Conservation (phyloP, 2,329 filamentous ascomycete species). For the Dothideomycetes sp. region DNA sequence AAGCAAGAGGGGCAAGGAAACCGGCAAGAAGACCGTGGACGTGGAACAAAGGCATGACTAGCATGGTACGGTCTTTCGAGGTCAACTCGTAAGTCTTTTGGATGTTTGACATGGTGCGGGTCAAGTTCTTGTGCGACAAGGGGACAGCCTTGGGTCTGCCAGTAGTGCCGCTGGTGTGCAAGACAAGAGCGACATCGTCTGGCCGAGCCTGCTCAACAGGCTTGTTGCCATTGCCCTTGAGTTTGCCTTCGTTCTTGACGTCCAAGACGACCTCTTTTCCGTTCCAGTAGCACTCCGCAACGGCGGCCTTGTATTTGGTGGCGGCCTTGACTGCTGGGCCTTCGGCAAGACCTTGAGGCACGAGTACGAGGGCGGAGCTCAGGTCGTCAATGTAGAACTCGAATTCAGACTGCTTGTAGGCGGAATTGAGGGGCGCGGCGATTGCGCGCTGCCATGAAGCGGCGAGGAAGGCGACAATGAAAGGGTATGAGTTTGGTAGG, state of each 20-base stretch:
- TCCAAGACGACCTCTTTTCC: conserved; percentile 62
- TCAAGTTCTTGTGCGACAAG: conserved; percentile 71
- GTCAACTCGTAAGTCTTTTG: conserved; percentile 66
- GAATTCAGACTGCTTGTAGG: conserved; percentile 83
- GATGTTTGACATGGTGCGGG: conserved; percentile 75
- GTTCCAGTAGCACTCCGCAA: conserved; percentile 81
- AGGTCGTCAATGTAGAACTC: conserved; percentile 89
- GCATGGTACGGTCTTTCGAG: conserved; percentile 63
- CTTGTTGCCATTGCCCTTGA: conserved; percentile 43
- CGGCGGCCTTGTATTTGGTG: conserved; percentile 68
- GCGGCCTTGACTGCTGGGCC: conserved; percentile 68
- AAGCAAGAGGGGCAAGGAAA: conserved; percentile 66
- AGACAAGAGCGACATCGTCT: conserved; percentile 69
- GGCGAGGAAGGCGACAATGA: conserved; percentile 81
- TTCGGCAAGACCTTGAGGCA: conserved; percentile 59
- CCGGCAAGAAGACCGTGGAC: conserved; percentile 81
- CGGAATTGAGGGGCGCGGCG: conserved; percentile 77
- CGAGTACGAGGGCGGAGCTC: conserved; percentile 66
- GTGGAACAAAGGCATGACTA: conserved; percentile 88
- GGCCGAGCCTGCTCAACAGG: conserved; percentile 50
- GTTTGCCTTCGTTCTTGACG: conserved; percentile 65
- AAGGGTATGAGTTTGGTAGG: conserved; percentile 76
- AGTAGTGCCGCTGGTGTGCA: conserved; percentile 80
- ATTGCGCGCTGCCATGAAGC: conserved; percentile 74
- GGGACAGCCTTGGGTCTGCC: conserved; percentile 79